These are phyloP conservation scores for Gynandropsis gynandra DNA, from an alignment of 345 rosid species.

Conservation along the genomic window DNA sequence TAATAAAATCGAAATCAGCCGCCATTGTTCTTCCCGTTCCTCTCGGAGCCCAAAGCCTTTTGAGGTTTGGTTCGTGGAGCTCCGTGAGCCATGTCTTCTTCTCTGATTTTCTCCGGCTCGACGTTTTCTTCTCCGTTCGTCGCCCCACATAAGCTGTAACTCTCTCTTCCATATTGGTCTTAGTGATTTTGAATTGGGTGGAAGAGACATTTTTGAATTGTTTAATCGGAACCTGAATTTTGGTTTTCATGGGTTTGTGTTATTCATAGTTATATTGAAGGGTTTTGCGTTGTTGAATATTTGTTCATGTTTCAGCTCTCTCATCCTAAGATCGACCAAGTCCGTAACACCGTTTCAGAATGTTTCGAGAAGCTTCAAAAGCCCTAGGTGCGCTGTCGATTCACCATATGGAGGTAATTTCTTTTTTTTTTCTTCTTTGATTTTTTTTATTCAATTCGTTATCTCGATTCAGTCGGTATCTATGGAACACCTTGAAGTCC, in stretches of 20 bases:
- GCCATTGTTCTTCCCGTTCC: background rate
- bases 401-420: conserved; percentile 67
- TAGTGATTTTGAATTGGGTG: conserved; percentile 8
- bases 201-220: background rate
- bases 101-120: conserved; percentile 48
- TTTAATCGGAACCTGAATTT: background rate
- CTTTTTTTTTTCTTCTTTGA: conserved; percentile 8
- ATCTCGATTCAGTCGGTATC: background rate
- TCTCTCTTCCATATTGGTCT: conserved; percentile 5
- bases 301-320: conserved; percentile 25
- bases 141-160: conserved; percentile 41
- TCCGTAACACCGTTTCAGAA: conserved; percentile 23
- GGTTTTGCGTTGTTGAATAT: conserved; percentile 4
- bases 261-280: background rate
- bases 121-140: conserved; percentile 41
- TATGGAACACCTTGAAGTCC: too few species aligned
- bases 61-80: too few species aligned
- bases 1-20: background rate
- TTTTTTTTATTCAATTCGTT: background rate
- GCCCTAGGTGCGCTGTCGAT: conserved; percentile 47
- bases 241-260: too few species aligned
- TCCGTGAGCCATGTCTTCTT: conserved; percentile 50
- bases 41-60: background rate
- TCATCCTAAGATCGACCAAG: too few species aligned
- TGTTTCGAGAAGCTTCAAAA: conserved; percentile 27